Evolutionary conservation across 2,329 filamentous ascomycete species (phyloP).

Genomic region (Hirsutella rhossiliensis): DNA sequence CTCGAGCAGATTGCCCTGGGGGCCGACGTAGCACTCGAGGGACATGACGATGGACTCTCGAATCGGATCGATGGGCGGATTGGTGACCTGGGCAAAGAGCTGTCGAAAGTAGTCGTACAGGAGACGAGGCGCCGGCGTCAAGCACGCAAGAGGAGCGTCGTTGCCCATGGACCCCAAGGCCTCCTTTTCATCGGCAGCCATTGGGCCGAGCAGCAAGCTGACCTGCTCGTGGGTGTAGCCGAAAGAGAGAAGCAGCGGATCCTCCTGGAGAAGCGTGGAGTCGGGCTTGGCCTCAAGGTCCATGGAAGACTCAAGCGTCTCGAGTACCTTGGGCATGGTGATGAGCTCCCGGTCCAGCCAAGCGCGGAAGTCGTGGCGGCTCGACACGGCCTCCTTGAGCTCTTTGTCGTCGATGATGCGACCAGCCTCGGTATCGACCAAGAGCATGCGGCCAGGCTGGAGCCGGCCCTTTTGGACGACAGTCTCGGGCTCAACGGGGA

Average conservation of each 20-base stretch:
- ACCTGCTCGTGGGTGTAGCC: constrained; percentile 96
- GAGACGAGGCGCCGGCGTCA: constrained; percentile 79
- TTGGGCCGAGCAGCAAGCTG: constrained; percentile 79
- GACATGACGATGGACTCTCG: constrained; percentile 98
- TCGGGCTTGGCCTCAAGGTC: constrained; percentile 59
- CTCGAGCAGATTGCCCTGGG: constrained; percentile 87
- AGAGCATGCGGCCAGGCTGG: constrained; percentile 88
- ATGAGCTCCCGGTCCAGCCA: constrained; percentile 85
- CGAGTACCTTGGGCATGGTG: constrained; percentile 63
- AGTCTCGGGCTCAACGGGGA: constrained; percentile 78
- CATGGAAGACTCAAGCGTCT: constrained; percentile 44
- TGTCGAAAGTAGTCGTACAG: constrained; percentile 96
- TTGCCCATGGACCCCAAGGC: constrained; percentile 97
- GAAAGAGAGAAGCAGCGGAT: constrained; percentile 73
- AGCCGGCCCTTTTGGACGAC: constrained; percentile 88
- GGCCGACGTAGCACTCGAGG: constrained; percentile 88
- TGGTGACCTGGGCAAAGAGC: constrained; percentile 95
- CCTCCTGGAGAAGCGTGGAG: constrained; percentile 63
- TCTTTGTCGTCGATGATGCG: constrained; percentile 92
- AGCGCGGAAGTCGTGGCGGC: constrained; percentile 71
- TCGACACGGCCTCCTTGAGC: constrained; percentile 79
- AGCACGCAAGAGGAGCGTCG: constrained; percentile 81
- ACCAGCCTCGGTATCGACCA: constrained; percentile 81
- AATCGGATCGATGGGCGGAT: constrained; percentile 94
- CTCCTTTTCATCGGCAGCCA: constrained; percentile 96